Evolutionary conservation across 1,284 basidiomycete species (phyloP).

Genomic region (Vanrija pseudolonga): DNA sequence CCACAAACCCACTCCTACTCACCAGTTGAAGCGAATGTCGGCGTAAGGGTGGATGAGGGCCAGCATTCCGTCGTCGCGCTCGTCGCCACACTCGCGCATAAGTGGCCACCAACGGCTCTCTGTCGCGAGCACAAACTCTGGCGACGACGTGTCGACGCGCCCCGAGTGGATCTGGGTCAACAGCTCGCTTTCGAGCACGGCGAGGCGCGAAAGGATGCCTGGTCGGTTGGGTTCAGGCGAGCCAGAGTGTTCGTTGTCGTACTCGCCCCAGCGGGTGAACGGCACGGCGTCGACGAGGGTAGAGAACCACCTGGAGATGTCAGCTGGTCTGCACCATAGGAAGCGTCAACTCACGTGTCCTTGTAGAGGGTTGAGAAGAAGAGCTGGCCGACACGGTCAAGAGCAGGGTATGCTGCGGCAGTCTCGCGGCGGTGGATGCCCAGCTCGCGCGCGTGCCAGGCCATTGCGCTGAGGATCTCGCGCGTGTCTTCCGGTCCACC

Average conservation of each 20-base stretch:
- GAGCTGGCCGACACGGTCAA: constrained; percentile 20
- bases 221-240: constrained; percentile 15
- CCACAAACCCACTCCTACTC: constrained; percentile 1
- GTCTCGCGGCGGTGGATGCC: constrained; percentile 26
- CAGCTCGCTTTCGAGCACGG: constrained; percentile 19
- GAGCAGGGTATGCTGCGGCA: constrained; percentile 17
- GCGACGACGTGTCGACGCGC: constrained; percentile 20
- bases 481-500: constrained; percentile 27
- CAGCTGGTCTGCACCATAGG: not conserved
- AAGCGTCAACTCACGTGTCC: constrained; percentile 29
- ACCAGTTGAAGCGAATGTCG: constrained; percentile 28
- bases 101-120: constrained; percentile 20
- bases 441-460: constrained; percentile 26
- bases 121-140: constrained; percentile 20
- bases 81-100: constrained; percentile 16
- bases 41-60: constrained; percentile 19
- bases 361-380: constrained; percentile 27
- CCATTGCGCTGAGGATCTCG: constrained; percentile 26
- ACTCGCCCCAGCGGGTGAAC: constrained; percentile 16
- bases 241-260: constrained; percentile 19
- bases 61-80: constrained; percentile 8
- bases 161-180: constrained; percentile 22
- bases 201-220: constrained; percentile 18
- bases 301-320: constrained; percentile 13
- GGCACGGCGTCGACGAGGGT: constrained; percentile 17